A percentile compares a stretch with the other conserved stretches of the same genome.
phyloP scores from a whole-genome alignment of 2,329 filamentous ascomycete species.

The Hortaea sp. region DNA sequence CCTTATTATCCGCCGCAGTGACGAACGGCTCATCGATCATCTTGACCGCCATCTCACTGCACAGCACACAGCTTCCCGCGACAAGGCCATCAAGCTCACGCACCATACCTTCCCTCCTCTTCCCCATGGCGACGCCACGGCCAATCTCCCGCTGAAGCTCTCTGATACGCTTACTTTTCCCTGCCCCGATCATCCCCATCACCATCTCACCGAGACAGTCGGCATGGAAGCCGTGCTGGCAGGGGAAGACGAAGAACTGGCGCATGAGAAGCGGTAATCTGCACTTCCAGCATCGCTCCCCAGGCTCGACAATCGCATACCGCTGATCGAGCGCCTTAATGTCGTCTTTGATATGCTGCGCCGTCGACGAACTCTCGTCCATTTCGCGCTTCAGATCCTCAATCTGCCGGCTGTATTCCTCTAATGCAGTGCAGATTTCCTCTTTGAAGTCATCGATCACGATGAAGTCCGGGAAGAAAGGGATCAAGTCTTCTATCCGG shows the following conservation, averaged over 20 bases:
- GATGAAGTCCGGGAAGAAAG: constrained; percentile 97
- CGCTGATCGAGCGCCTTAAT: constrained; percentile 76
- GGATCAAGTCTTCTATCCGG: constrained; percentile 91
- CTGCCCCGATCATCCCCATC: constrained; percentile 67
- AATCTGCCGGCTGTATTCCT: constrained; percentile 87
- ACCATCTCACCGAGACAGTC: constrained; percentile 85
- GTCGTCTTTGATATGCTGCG: constrained; percentile 80
- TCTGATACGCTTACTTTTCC: constrained; percentile 67
- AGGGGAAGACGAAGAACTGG: constrained; percentile 97
- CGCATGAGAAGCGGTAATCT: constrained; percentile 73
- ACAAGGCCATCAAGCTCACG: constrained; percentile 86
- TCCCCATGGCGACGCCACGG: constrained; percentile 57
- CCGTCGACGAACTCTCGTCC: constrained; percentile 86
- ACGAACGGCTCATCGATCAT: constrained; percentile 91
- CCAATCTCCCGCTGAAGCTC: constrained; percentile 79
- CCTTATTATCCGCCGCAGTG: constrained; percentile 56
- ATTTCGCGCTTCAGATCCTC: constrained; percentile 83
- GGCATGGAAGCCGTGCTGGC: constrained; percentile 94
- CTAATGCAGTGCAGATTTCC: constrained; percentile 86
- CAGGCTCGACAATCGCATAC: constrained; percentile 93
- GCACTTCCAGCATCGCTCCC: constrained; percentile 87
- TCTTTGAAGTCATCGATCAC: constrained; percentile 99
- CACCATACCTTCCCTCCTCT: constrained; percentile 70
- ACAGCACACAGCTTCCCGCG: constrained; percentile 82
- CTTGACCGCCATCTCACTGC: constrained; percentile 90